phyloP scores from a whole-genome alignment of 2,329 filamentous ascomycete species.

The Waltergamsia citrina region DNA sequence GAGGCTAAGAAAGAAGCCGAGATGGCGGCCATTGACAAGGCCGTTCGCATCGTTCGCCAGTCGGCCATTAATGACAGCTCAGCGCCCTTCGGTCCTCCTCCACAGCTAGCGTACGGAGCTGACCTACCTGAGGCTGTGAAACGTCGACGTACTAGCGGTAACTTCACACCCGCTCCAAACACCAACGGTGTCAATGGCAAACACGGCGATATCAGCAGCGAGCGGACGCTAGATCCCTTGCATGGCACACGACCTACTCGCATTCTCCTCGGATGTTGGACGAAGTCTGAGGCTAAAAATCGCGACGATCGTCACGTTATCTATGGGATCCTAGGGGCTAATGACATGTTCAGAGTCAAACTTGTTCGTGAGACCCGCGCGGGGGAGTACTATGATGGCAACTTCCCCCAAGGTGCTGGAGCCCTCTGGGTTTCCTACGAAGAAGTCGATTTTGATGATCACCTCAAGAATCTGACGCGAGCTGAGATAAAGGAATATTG shows the following conservation, averaged over 20 bases:
- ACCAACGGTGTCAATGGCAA: neutral
- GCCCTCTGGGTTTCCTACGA: conserved; percentile 55
- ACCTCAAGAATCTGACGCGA: conserved; percentile 39
- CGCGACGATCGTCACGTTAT: conserved; percentile 49
- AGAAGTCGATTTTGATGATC: conserved; percentile 48
- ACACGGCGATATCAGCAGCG: conserved; percentile 9
- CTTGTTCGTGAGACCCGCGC: conserved; percentile 51
- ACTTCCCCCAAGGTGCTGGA: conserved; percentile 51
- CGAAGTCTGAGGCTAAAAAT: conserved; percentile 36
- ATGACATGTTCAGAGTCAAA: conserved; percentile 58
- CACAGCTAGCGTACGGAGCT: conserved; percentile 39
- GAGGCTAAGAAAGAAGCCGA: conserved; percentile 21
- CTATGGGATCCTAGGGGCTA: conserved; percentile 51
- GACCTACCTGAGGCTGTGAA: conserved; percentile 40
- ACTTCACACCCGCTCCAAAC: conserved; percentile 15
- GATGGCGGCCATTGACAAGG: conserved; percentile 26
- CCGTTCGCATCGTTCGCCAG: no score
- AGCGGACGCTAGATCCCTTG: conserved; percentile 26
- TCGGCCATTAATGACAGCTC: conserved; percentile 22
- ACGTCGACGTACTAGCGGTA: conserved; percentile 33
- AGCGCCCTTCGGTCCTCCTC: conserved; percentile 31
- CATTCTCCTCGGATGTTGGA: conserved; percentile 52
- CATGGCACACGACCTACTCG: conserved; percentile 45
- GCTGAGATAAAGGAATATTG: conserved; percentile 55
- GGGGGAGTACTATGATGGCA: conserved; percentile 46